These are phyloP conservation scores for Venturia effusa DNA, from an alignment of 2,329 filamentous ascomycete genomes.

Conservation along the genomic window DNA sequence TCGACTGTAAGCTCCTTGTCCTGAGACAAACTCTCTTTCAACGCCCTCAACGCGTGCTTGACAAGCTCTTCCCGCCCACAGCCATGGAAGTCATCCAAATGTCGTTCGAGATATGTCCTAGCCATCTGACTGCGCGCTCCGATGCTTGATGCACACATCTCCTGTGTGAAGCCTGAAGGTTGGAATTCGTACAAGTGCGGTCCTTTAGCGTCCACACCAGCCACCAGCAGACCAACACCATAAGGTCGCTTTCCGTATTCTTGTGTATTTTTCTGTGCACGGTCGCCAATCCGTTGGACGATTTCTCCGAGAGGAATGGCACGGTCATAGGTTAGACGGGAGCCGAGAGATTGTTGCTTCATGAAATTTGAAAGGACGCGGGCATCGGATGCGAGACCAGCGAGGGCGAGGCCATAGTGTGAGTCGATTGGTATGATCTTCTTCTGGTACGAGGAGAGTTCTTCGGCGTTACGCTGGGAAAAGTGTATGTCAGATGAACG, in stretches of 20 bases:
- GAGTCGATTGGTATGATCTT: slow-evolving; percentile 96
- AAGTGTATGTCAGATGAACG: slow-evolving; percentile 11
- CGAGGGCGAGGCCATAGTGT: slow-evolving; percentile 90
- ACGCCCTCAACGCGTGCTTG: slow-evolving; percentile 75
- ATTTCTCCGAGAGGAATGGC: slow-evolving; percentile 84
- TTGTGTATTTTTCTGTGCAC: slow-evolving; percentile 96
- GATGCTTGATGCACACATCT: slow-evolving; percentile 95
- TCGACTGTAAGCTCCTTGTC: slow-evolving; percentile 96
- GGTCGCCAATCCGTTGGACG: slow-evolving; percentile 85
- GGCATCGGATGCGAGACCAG: slow-evolving; percentile 92
- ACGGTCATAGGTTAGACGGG: slow-evolving; percentile 90
- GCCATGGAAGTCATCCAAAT: slow-evolving; percentile 71
- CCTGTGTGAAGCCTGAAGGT: slow-evolving; percentile 87
- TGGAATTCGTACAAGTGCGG: slow-evolving; percentile 98
- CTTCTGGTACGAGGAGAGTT: slow-evolving; percentile 99
- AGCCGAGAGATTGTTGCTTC: slow-evolving; percentile 96
- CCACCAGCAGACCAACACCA: slow-evolving; percentile 84
- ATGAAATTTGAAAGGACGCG: slow-evolving; percentile 99
- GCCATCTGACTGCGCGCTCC: slow-evolving; percentile 96
- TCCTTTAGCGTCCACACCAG: slow-evolving; percentile 85
- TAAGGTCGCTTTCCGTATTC: slow-evolving; percentile 95
- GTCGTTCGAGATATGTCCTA: slow-evolving; percentile 87
- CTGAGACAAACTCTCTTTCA: slow-evolving; percentile 93
- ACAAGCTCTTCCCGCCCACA: slow-evolving; percentile 77
- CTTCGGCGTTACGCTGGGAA: slow-evolving; percentile 85